Evolutionary conservation across 2,329 filamentous ascomycete species (phyloP).

Genomic region (Claviceps sp.): DNA sequence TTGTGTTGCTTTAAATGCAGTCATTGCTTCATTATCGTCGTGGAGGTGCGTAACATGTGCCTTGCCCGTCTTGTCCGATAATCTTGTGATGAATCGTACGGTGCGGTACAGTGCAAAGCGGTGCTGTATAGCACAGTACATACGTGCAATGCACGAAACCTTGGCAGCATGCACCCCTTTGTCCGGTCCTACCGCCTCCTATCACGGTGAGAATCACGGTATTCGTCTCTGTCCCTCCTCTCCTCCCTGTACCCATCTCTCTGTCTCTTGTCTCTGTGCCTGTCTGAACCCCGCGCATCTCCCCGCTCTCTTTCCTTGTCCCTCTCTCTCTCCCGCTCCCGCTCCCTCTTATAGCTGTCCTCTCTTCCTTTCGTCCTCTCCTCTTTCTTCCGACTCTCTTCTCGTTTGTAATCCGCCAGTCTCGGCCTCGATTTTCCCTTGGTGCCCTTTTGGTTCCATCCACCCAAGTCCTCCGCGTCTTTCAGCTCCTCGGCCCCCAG

Average conservation of each 20-base stretch:
- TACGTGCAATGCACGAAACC: not conserved
- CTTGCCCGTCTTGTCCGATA: too few relatives aligned
- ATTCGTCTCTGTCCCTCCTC: not conserved
- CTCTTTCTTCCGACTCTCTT: slow-evolving; percentile 31
- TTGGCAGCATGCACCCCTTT: too few relatives aligned
- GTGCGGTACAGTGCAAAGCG: too few relatives aligned
- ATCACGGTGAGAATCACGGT: slow-evolving; percentile 8
- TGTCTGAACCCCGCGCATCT: slow-evolving; percentile 17
- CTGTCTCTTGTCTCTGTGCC: slow-evolving; percentile 11
- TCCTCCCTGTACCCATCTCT: slow-evolving; percentile 1
- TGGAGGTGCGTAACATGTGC: too few relatives aligned
- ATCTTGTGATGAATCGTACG: too few relatives aligned
- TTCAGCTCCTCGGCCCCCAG: slow-evolving; percentile 78
- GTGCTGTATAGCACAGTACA: not conserved
- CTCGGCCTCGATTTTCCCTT: slow-evolving; percentile 30
- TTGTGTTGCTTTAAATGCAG: too few relatives aligned
- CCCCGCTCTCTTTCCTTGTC: slow-evolving; percentile 27
- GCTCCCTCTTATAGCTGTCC: slow-evolving; percentile 34
- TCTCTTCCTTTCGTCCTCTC: slow-evolving; percentile 24
- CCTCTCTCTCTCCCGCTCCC: slow-evolving; percentile 28
- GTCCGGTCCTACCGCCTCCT: slow-evolving; percentile 4
- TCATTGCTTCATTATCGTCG: too few relatives aligned
- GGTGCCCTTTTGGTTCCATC: slow-evolving; percentile 61
- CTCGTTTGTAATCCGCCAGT: slow-evolving; percentile 36
- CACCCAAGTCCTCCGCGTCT: slow-evolving; percentile 58